A percentile compares a stretch with the other conserved stretches of the same genome.
Conservation (phyloP, 306 rosid genomes). For the Mucuna pruriens region DNA sequence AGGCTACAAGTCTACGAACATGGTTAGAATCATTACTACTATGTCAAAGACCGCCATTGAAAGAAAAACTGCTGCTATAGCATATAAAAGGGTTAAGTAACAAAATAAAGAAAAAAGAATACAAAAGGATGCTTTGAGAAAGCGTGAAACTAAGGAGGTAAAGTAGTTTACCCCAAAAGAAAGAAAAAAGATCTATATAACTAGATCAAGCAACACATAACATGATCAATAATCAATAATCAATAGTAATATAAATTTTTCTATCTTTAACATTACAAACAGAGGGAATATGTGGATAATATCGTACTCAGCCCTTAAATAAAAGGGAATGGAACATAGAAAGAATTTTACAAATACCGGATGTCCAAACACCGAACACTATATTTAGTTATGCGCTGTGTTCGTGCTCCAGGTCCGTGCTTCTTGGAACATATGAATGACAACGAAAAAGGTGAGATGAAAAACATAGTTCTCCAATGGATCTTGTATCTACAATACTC, state of each 20-base stretch:
- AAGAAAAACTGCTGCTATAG: too few species aligned
- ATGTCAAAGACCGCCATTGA: too few species aligned
- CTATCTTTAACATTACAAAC: background rate
- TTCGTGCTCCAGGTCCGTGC: background rate
- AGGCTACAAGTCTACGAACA: too few species aligned
- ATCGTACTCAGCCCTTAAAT: background rate
- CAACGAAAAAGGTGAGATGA: background rate
- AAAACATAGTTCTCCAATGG: conserved; percentile 15
- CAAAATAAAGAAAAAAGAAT: too few species aligned
- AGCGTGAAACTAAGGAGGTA: too few species aligned
- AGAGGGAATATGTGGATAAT: background rate
- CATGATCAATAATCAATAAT: background rate
- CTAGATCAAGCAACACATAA: background rate
- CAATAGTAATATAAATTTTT: background rate
- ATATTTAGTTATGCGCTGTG: background rate
- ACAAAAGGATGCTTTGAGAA: too few species aligned
- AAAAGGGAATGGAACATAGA: background rate
- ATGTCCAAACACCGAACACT: background rate
- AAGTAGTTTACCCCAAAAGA: too few species aligned
- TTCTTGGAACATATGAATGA: background rate
- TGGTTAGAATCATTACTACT: too few species aligned
- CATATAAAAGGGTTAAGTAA: too few species aligned
- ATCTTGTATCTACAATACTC: conserved; percentile 43
- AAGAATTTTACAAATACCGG: background rate
- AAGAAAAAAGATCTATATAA: background rate